Conservation (phyloP, 2,329 filamentous ascomycete species). For the Botryotinia narcissicola region DNA sequence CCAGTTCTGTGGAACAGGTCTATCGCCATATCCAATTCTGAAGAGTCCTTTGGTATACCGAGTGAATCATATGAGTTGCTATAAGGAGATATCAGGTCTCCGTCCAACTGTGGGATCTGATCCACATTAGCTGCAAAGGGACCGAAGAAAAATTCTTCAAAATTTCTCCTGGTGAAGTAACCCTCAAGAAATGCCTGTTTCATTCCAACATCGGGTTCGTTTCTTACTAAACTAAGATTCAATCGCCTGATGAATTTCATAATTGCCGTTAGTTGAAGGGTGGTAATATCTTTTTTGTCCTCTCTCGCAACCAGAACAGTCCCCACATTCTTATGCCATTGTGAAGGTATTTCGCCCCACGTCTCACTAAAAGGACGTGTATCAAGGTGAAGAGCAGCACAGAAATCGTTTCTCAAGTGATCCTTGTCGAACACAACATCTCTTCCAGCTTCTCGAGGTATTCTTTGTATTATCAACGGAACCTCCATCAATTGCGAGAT, state of each 20-base stretch:
- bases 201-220: background rate
- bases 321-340: background rate
- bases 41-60: background rate
- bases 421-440: background rate
- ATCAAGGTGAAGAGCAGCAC: background rate
- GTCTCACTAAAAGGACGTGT: background rate
- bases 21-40: rapidly evolving
- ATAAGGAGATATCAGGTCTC: background rate
- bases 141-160: background rate
- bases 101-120: no score
- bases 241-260: rapidly evolving
- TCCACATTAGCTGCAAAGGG: rapidly evolving
- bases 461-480: background rate
- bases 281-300: background rate
- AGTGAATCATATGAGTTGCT: background rate
- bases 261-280: background rate
- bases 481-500: background rate
- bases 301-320: background rate
- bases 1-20: no score
- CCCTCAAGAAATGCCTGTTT: no score
- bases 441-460: background rate
- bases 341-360: background rate
- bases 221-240: no score
- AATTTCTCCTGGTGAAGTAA: background rate
- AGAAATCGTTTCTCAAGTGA: background rate